A percentile compares a stretch with the other conserved stretches of the same genome.
These are phyloP conservation scores for Phytophthora cryptogea DNA, from an alignment of 352 stramenopile species.

Conservation along the genomic window DNA sequence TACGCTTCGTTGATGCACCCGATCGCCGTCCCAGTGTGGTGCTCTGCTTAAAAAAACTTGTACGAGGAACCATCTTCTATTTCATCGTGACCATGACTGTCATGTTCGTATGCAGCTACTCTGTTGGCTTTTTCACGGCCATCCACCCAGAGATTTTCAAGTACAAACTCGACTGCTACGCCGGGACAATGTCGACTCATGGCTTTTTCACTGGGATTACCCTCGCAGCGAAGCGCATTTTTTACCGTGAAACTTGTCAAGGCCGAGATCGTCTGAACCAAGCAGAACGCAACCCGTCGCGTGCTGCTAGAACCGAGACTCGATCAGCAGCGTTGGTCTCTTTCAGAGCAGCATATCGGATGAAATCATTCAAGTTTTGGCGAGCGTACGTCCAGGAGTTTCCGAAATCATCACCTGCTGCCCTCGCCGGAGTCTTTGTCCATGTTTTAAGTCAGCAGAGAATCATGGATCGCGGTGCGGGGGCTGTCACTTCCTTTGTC, in stretches of 20 bases:
- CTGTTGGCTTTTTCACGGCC: conserved; percentile 11
- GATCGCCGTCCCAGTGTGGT: conserved; percentile 9
- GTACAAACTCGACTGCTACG: conserved; percentile 23
- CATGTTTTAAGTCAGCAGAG: conserved; percentile 22
- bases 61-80: not conserved
- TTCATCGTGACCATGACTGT: conserved; percentile 14
- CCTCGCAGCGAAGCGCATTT: conserved; percentile 11
- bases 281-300: not conserved
- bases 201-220: conserved; percentile 18
- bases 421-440: conserved; percentile 28
- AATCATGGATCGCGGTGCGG: conserved; percentile 7
- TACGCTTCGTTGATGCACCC: conserved; percentile 15
- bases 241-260: conserved; percentile 19
- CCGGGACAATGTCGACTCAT: conserved; percentile 8
- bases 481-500: conserved; percentile 18
- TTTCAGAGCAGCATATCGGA: not conserved
- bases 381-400: conserved; percentile 17
- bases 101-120: conserved; percentile 4
- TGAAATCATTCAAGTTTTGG: conserved; percentile 9
- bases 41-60: conserved; percentile 28
- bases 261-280: conserved; percentile 7
- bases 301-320: not conserved
- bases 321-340: not conserved
- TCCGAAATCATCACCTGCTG: conserved; percentile 17
- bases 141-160: conserved; percentile 9